Percentiles rank a stretch among this genome's conserved stretches.
These are phyloP conservation scores for Cylindrodendrum hubeiense DNA, from an alignment of 2,329 filamentous ascomycete species.

Conservation along the genomic window DNA sequence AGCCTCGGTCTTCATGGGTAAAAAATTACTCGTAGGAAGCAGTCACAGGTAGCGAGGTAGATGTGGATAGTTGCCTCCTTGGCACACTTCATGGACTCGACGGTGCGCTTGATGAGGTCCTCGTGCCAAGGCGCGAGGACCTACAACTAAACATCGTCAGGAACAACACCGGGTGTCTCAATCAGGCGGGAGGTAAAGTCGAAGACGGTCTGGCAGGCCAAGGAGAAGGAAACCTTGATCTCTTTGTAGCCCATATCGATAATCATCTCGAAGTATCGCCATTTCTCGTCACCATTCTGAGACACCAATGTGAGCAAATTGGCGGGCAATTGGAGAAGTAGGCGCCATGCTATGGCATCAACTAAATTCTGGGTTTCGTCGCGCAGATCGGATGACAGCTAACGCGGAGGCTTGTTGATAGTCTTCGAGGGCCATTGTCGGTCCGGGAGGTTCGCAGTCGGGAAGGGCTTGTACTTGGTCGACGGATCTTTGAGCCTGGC, in stretches of 20 bases:
- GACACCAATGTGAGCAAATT: conserved; percentile 6
- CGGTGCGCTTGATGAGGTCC: conserved; percentile 89
- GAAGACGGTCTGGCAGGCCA: conserved; percentile 94
- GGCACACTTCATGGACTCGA: conserved; percentile 87
- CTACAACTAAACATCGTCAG: conserved; percentile 87
- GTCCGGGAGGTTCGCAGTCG: conserved; percentile 69
- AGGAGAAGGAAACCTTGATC: conserved; percentile 96
- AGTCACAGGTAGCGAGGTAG: conserved; percentile 95
- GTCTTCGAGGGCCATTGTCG: conserved; percentile 87
- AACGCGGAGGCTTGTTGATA: conserved; percentile 87
- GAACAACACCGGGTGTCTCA: conserved; percentile 57
- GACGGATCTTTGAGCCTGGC: conserved; percentile 79
- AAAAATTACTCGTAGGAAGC: conserved; percentile 93
- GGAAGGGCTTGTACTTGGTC: conserved; percentile 81
- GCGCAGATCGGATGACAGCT: conserved; percentile 85
- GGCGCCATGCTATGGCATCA: conserved; percentile 83
- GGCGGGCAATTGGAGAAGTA: not conserved
- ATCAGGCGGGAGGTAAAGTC: conserved; percentile 92
- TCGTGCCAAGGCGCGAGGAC: conserved; percentile 92
- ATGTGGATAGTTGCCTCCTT: conserved; percentile 97
- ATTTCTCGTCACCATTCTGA: conserved; percentile 94
- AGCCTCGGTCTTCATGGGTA: conserved; percentile 93
- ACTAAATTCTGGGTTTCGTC: conserved; percentile 96
- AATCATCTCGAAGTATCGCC: conserved; percentile 94
- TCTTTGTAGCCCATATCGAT: conserved; percentile 95